These are phyloP conservation scores for Zygosaccharomyces sapae DNA, from an alignment of 1,139 yeast species.

Conservation along the genomic window DNA sequence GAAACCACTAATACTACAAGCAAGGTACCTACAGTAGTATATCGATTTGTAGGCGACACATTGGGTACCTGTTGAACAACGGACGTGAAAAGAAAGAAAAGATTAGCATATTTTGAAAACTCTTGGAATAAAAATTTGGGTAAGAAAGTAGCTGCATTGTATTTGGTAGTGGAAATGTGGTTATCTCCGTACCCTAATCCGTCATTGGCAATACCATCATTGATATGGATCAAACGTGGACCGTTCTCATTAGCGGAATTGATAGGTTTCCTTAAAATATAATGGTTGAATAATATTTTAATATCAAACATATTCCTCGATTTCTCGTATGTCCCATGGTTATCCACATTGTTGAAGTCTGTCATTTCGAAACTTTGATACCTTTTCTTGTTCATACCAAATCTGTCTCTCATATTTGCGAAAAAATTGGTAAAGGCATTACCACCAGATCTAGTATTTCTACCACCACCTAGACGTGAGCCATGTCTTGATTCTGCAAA, in stretches of 20 bases:
- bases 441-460: slow-evolving; percentile 18
- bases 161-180: slow-evolving; percentile 91
- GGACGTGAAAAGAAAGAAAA: slow-evolving; percentile 90
- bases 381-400: slow-evolving; percentile 18
- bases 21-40: slow-evolving; percentile 90
- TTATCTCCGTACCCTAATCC: slow-evolving; percentile 66
- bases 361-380: slow-evolving; percentile 38
- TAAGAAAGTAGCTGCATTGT: slow-evolving; percentile 85
- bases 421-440: slow-evolving; percentile 26
- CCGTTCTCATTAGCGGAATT: slow-evolving; percentile 35
- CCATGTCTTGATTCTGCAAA: slow-evolving; percentile 16
- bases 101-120: slow-evolving; percentile 92
- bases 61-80: slow-evolving; percentile 94
- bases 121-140: slow-evolving; percentile 96
- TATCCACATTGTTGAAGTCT: slow-evolving; percentile 28
- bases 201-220: slow-evolving; percentile 54
- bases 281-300: slow-evolving; percentile 47
- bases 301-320: slow-evolving; percentile 49
- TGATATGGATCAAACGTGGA: slow-evolving; percentile 70
- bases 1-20: slow-evolving; percentile 81
- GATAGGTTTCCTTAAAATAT: slow-evolving; percentile 41
- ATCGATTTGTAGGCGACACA: slow-evolving; percentile 94
- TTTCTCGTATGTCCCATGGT: slow-evolving; percentile 25
- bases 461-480: slow-evolving; percentile 15
- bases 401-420: slow-evolving; percentile 17